Base-by-base conservation (phyloP, 306 rosid genomes). In the Crataegus laevigata region DNA sequence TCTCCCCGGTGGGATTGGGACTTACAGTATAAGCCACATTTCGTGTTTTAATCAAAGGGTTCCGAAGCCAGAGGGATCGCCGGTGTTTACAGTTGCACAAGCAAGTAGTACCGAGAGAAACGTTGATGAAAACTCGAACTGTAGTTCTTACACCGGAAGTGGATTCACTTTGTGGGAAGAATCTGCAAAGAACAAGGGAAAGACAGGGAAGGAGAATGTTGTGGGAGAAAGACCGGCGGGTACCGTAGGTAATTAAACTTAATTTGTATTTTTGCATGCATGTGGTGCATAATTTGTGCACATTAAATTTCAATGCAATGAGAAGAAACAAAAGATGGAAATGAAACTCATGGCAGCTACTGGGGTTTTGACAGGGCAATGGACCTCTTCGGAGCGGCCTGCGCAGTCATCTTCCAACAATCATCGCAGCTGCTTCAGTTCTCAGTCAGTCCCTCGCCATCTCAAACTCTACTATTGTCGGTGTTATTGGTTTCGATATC, bases 91-190 rank as follows among this genome's bases (percentile, higher is more conserved):
- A 2, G 94, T 68, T 55, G 92, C 83, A 55, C 91, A 84, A 78
- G 72, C 94, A 67, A 84, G 85, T 68, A 89, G 88, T 69, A 36
- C 62, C 4, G 96, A 90, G 17, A 84, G 79, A 81, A 92, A 90
- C 19, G 68, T 63, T 1, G 98, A 92, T 10, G 97, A 91, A 34
- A 88, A 84, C 80, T 96, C 99, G 30, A 90, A 90, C 86, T 78
- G 94, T 82, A 91, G 91, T 78, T 94, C 97, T 69, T 89, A 87
- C 65, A 73, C 94, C 1, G 96, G 91, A 79, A 87, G 96, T 78
- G 99, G 97, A 54, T 96, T 96, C 86, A 82, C 92, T 74, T 71
- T 92, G 83, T 96, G 99, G 99, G 99, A 90, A 45, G 98, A 92
- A 79, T 85, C 94, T 78, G 87, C 88, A 7, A 90, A 88, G 59